phyloP scores from a whole-genome alignment of 257 asterid genomes.

The Striga asiatica region DNA sequence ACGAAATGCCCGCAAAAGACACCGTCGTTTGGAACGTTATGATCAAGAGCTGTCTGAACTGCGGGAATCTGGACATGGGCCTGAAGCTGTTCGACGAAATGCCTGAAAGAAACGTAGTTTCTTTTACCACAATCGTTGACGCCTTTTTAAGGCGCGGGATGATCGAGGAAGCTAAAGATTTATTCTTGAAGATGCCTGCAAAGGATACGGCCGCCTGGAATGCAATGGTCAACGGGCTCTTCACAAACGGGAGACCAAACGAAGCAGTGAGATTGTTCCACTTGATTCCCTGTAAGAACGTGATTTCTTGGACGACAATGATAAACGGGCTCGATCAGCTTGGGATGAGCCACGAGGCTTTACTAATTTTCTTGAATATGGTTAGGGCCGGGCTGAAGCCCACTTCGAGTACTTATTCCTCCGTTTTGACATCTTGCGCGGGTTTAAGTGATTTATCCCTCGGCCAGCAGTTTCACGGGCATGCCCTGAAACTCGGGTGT shows the following conservation, averaged over 20 bases:
- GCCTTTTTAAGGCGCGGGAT: conserved; percentile 50
- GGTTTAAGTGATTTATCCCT: conserved; percentile 21
- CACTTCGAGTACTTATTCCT: conserved; percentile 48
- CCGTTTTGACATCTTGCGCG: conserved; percentile 66
- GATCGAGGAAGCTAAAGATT: conserved; percentile 50
- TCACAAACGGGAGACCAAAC: conserved; percentile 42
- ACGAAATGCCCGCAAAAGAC: conserved; percentile 57
- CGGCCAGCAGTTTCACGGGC: conserved; percentile 62
- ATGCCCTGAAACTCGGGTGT: conserved; percentile 41
- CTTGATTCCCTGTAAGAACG: conserved; percentile 50
- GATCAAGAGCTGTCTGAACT: conserved; percentile 66
- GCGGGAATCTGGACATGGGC: conserved; percentile 47
- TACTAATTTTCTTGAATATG: conserved; percentile 42
- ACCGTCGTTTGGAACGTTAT: conserved; percentile 60
- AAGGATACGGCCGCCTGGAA: conserved; percentile 81
- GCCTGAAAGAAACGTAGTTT: conserved; percentile 58
- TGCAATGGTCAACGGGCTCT: conserved; percentile 64
- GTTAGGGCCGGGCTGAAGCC: conserved; percentile 38
- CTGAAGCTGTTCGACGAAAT: conserved; percentile 52
- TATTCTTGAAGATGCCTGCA: conserved; percentile 57
- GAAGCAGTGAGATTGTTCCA: conserved; percentile 50
- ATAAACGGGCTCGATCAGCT: conserved; percentile 67
- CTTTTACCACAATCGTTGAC: conserved; percentile 70
- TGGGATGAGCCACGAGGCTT: conserved; percentile 59
- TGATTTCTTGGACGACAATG: conserved; percentile 76